A percentile compares a stretch with the other conserved stretches of the same genome.
These are phyloP conservation scores for Pluteus cervinus DNA, from an alignment of 768 basidiomycete genomes.

Conservation along the genomic window DNA sequence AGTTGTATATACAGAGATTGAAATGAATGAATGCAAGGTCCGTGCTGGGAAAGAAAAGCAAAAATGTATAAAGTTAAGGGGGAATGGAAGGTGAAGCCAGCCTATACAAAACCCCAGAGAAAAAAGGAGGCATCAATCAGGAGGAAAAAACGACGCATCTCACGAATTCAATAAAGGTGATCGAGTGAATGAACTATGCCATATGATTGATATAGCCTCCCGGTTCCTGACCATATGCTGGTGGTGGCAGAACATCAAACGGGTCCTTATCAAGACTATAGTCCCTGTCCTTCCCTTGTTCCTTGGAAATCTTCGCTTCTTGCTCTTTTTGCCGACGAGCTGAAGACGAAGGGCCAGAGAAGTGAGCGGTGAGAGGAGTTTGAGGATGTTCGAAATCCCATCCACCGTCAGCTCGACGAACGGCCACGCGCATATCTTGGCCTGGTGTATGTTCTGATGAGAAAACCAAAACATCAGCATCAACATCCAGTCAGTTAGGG, in stretches of 20 bases:
- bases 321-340: too few relatives aligned
- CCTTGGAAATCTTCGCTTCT: too few relatives aligned
- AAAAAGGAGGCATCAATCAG: too few relatives aligned
- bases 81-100: too few relatives aligned
- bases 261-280: not conserved
- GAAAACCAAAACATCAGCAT: not conserved
- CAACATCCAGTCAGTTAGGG: not conserved
- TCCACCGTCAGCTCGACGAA: slow-evolving; percentile 44
- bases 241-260: slow-evolving; percentile 4
- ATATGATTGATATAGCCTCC: slow-evolving; percentile 5
- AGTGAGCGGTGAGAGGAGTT: too few relatives aligned
- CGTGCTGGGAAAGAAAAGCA: too few relatives aligned
- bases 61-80: too few relatives aligned
- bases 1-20: too few relatives aligned
- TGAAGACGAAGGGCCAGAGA: too few relatives aligned
- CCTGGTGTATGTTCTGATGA: slow-evolving; percentile 50
- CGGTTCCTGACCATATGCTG: slow-evolving; percentile 6
- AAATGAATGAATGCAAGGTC: too few relatives aligned
- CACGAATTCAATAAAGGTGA: not conserved
- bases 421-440: slow-evolving; percentile 52
- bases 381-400: slow-evolving; percentile 47
- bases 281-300: slow-evolving; percentile 7
- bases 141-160: slow-evolving; percentile 1
- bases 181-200: slow-evolving; percentile 1
- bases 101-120: too few relatives aligned